phyloP scores from a whole-genome alignment of 768 basidiomycete species.

The Phanerochaete carnosa region DNA sequence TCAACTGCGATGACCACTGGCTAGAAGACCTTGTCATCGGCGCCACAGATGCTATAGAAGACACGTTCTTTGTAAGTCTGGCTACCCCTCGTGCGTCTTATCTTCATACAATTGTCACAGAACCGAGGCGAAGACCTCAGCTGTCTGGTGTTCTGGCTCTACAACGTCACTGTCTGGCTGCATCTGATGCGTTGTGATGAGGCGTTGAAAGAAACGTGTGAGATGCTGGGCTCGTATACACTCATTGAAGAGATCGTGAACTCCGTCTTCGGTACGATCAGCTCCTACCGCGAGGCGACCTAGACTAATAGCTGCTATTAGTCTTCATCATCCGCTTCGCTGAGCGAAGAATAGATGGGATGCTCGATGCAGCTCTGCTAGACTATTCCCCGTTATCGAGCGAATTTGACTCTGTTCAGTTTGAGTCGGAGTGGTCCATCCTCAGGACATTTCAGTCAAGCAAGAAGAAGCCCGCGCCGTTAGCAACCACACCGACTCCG shows the following conservation, averaged over 20 bases:
- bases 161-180: slow-evolving; percentile 87
- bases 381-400: slow-evolving; percentile 78
- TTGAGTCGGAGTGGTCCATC: slow-evolving; percentile 96
- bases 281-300: neutral
- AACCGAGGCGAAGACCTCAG: slow-evolving; percentile 81
- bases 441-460: slow-evolving; percentile 67
- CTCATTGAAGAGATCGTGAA: slow-evolving; percentile 91
- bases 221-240: slow-evolving; percentile 78
- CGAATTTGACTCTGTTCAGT: slow-evolving; percentile 80
- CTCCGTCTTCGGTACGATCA: slow-evolving; percentile 78
- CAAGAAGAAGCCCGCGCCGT: slow-evolving; percentile 33
- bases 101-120: slow-evolving; percentile 37
- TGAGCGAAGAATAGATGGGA: slow-evolving; percentile 82
- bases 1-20: slow-evolving; percentile 89
- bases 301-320: slow-evolving; percentile 29
- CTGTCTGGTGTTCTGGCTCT: slow-evolving; percentile 89
- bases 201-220: slow-evolving; percentile 74
- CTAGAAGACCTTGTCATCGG: slow-evolving; percentile 90
- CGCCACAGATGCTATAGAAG: slow-evolving; percentile 90
- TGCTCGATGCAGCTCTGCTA: slow-evolving; percentile 79
- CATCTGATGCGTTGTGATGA: slow-evolving; percentile 88
- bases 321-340: slow-evolving; percentile 94
- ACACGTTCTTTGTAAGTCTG: slow-evolving; percentile 80
- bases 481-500: slow-evolving; percentile 11
- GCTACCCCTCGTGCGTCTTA: slow-evolving; percentile 1